Conservation (phyloP, 257 asterid species). For the Gentiana macrophylla region DNA sequence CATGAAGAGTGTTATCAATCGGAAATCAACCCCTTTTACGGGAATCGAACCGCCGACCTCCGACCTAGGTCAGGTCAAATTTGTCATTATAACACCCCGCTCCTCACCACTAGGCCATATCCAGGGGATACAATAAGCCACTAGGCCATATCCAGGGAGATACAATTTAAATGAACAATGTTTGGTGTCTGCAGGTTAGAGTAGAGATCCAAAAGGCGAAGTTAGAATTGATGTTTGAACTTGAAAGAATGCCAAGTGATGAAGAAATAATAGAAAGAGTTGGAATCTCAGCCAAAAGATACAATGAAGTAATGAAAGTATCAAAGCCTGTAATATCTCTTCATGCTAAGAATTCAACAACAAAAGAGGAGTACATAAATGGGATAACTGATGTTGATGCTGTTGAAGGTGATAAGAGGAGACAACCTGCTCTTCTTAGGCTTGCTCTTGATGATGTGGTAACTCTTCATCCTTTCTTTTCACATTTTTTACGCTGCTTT, state of each 20-base stretch:
- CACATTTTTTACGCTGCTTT: neutral
- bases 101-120: too few species aligned
- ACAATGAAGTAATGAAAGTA: conserved; percentile 64
- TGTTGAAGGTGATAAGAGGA: conserved; percentile 56
- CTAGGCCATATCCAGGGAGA: too few species aligned
- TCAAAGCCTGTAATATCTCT: conserved; percentile 64
- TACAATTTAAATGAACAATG: too few species aligned
- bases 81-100: too few species aligned
- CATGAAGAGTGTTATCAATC: too few species aligned
- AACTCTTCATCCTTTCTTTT: conserved; percentile 13
- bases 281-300: conserved; percentile 65
- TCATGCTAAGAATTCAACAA: conserved; percentile 47
- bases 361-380: conserved; percentile 74
- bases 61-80: too few species aligned
- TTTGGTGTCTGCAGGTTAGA: conserved; percentile 41
- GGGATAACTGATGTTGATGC: conserved; percentile 66
- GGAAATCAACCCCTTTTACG: too few species aligned
- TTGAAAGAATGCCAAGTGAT: conserved; percentile 54
- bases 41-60: too few species aligned
- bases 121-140: too few species aligned
- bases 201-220: conserved; percentile 61
- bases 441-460: conserved; percentile 97
- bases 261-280: conserved; percentile 52
- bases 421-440: conserved; percentile 84
- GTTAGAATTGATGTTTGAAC: conserved; percentile 51